Evolutionary conservation across 1,139 yeast genomes (phyloP), one percentile per base, ranked within the genome.

Genomic region (Blastobotrys apis): DNA sequence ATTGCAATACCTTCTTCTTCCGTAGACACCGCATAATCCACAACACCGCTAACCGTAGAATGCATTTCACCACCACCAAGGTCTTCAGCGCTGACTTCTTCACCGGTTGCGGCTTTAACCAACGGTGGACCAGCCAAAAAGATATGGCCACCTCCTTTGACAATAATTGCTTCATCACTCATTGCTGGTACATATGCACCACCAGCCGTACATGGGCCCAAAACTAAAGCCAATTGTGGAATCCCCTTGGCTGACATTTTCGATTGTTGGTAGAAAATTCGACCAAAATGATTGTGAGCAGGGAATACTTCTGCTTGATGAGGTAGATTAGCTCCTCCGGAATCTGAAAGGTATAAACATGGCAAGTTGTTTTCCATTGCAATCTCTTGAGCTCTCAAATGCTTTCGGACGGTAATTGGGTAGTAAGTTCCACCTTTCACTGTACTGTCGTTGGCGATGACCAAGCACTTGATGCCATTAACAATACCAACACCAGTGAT

Each of bases 161-260:
- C 67, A 33, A 63, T 63, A 43, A 63, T 62, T 22, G 66, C 56
- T 49, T 63, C 66, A 44, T 63, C 66, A 17, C 63, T 58, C 65
- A 63, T 61, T 19, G 66, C 67, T 6, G 67, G 67, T 5, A 63
- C 67, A 45, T 63, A 63, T 33, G 67, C 67, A 5, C 67, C 67
- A 13, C 67, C 67, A n/a, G 67, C 67, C 13, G 67, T 63, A 34
- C 66, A 63, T n/a, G 67, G 66, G 3, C 67, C 67, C 41, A 63
- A 51, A 5, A 63, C 67, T 29, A 63, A 50, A 9, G 67, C 60
- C 41, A 64, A 50, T 47, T 63, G 66, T 3, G 67, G 66, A 29
- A 62, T 57, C 19, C 64, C 64, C 43, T 45, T 46, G 10, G 64
- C 54, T n/a, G 65, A 60, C 62, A 62, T 58, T 27, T 57, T 51